A percentile compares a stretch with the other conserved stretches of the same genome.
Evolutionary conservation across 2,329 filamentous ascomycete genomes (phyloP).

Genomic region (Fonsecaea monophora): DNA sequence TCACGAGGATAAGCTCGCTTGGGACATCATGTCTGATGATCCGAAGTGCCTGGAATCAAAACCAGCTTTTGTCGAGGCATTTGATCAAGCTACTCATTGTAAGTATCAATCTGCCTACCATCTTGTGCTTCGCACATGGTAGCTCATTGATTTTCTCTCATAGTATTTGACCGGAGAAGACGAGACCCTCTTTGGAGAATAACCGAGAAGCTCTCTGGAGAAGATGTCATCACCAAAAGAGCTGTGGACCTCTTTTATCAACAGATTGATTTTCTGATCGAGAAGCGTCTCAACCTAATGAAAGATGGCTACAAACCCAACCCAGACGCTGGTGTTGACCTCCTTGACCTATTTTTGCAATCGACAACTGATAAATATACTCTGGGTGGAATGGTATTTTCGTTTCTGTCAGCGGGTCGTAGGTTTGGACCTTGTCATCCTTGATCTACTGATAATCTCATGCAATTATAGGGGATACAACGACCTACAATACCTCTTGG

Average conservation of each 20-base stretch:
- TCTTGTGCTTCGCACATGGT: neutral
- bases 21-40: constrained; percentile 27
- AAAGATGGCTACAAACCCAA: constrained; percentile 28
- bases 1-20: constrained; percentile 27
- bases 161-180: constrained; percentile 30
- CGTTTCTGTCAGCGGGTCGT: constrained; percentile 28
- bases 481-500: constrained; percentile 28
- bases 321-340: constrained; percentile 25
- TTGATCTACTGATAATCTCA: neutral
- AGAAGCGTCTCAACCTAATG: constrained; percentile 27
- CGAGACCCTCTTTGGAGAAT: constrained; percentile 29
- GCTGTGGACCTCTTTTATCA: constrained; percentile 27
- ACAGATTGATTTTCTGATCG: constrained; percentile 27
- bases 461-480: constrained; percentile 25
- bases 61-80: constrained; percentile 27
- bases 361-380: constrained; percentile 26
- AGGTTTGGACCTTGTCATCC: constrained; percentile 1
- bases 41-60: constrained; percentile 24
- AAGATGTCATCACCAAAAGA: constrained; percentile 23
- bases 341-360: constrained; percentile 30
- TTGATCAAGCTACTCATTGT: constrained; percentile 26
- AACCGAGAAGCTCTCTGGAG: constrained; percentile 30
- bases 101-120: neutral
- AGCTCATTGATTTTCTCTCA: neutral
- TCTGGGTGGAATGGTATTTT: constrained; percentile 27